Evolutionary conservation across 805 yeast genomes (phyloP).

Genomic region (Debaryomyces prosopidis): DNA sequence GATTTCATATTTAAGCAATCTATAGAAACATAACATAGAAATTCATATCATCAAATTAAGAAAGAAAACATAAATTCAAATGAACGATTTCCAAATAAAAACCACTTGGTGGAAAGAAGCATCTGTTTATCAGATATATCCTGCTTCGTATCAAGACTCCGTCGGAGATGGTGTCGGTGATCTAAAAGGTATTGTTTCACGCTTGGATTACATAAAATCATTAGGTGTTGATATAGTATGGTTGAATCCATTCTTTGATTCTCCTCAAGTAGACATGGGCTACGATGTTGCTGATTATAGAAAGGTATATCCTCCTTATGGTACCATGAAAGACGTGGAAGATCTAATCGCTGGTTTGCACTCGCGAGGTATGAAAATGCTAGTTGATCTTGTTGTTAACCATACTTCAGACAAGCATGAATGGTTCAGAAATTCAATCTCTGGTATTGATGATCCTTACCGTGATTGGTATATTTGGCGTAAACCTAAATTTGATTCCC

Average conservation of each 20-base stretch:
- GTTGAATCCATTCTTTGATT: constrained; percentile 21
- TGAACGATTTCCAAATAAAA: too few species aligned
- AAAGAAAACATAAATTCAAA: too few species aligned
- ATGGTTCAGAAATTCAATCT: constrained; percentile 20
- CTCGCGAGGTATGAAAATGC: constrained; percentile 19
- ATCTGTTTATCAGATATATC: constrained; percentile 13
- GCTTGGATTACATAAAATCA: constrained; percentile 20
- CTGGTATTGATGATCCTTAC: constrained; percentile 18
- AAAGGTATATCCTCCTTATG: constrained; percentile 20
- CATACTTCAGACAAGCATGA: constrained; percentile 19
- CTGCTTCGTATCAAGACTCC: constrained; percentile 21
- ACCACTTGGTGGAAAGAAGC: constrained; percentile 1
- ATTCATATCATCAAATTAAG: too few species aligned
- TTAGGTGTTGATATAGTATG: constrained; percentile 20
- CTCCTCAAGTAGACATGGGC: constrained; percentile 24
- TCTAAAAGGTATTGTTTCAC: constrained; percentile 19
- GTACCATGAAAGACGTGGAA: constrained; percentile 21
- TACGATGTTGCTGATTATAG: constrained; percentile 22
- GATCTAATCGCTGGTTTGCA: constrained; percentile 16
- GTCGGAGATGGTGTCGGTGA: constrained; percentile 23
- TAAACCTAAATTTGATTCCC: constrained; percentile 16
- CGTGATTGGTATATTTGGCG: constrained; percentile 23
- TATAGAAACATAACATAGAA: too few species aligned
- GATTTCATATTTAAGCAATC: too few species aligned
- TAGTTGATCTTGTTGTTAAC: constrained; percentile 22